Evolutionary conservation across 2,329 filamentous ascomycete genomes (phyloP).

Genomic region (Diaporthe sp.): DNA sequence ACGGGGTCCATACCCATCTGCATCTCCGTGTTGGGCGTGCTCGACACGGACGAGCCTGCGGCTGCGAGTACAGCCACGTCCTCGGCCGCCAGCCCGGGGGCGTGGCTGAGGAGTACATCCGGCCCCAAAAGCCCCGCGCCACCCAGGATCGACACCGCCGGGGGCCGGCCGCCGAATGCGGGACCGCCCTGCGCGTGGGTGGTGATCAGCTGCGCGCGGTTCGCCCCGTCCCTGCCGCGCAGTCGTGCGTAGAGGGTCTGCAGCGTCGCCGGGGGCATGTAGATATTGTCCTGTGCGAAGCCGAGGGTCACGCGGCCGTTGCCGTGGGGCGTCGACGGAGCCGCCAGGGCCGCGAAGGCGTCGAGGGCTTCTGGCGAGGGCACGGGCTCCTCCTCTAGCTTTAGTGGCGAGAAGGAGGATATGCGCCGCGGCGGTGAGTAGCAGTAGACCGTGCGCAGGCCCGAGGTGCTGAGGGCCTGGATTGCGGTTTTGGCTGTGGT

Average conservation of each 20-base stretch:
- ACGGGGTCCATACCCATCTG: constrained; percentile 60
- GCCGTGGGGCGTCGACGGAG: constrained; percentile 46
- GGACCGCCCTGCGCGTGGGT: constrained; percentile 50
- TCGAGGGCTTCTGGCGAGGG: constrained; percentile 52
- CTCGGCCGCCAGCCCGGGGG: constrained; percentile 48
- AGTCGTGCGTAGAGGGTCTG: constrained; percentile 53
- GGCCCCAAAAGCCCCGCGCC: constrained; percentile 55
- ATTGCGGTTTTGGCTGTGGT: constrained; percentile 49
- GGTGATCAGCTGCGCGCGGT: constrained; percentile 56
- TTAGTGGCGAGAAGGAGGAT: constrained; percentile 49
- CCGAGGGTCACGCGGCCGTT: constrained; percentile 56
- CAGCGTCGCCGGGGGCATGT: constrained; percentile 53
- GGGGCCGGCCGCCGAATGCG: constrained; percentile 37
- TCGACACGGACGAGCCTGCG: constrained; percentile 54
- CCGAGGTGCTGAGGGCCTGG: constrained; percentile 57
- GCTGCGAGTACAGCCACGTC: constrained; percentile 53
- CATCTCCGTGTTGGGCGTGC: constrained; percentile 64
- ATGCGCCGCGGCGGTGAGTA: constrained; percentile 53
- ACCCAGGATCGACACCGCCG: constrained; percentile 47
- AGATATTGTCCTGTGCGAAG: constrained; percentile 59
- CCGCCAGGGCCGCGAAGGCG: constrained; percentile 52
- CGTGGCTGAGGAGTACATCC: constrained; percentile 59
- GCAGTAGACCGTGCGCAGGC: constrained; percentile 61
- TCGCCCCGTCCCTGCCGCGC: constrained; percentile 43
- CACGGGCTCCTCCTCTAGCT: constrained; percentile 42